Percentiles rank a stretch among this genome's conserved stretches.
phyloP scores from a whole-genome alignment of 2,329 filamentous ascomycete genomes.

The Trichoderma gracile region DNA sequence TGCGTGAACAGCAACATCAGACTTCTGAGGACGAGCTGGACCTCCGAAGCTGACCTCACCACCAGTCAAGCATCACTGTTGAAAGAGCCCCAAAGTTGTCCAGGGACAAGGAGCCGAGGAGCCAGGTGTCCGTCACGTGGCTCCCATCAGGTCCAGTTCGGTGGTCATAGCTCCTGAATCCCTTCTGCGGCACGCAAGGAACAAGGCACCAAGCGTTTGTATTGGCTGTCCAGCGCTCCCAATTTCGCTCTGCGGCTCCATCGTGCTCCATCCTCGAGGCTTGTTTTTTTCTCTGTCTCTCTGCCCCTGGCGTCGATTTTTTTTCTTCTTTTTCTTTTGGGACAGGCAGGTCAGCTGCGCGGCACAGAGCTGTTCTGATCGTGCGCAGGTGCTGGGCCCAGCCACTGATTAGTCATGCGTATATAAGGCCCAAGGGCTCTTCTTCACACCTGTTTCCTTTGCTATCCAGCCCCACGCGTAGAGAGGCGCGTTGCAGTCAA shows the following conservation, averaged over 20 bases:
- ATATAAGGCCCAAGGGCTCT: slow-evolving; percentile 18
- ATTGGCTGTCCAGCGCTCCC: background rate
- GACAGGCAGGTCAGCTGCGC: slow-evolving; percentile 2
- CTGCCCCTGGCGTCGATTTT: slow-evolving; percentile 4
- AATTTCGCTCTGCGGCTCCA: slow-evolving; percentile 6
- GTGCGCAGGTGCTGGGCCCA: background rate
- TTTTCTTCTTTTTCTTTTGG: background rate
- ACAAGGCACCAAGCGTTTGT: background rate
- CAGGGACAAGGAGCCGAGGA: slow-evolving; percentile 13
- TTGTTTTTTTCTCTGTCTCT: slow-evolving; percentile 6
- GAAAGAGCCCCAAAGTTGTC: background rate
- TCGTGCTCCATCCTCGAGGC: slow-evolving; percentile 2
- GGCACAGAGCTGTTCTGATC: slow-evolving; percentile 14
- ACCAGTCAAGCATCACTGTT: background rate
- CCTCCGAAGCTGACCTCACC: background rate
- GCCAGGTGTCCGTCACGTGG: slow-evolving; percentile 22
- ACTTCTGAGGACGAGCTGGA: background rate
- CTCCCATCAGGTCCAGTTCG: background rate
- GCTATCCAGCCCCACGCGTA: slow-evolving; percentile 10
- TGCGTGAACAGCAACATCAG: background rate
- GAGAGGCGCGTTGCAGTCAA: slow-evolving; percentile 5
- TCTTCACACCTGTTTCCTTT: slow-evolving; percentile 10
- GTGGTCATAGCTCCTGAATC: slow-evolving; percentile 24
- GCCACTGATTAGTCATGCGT: slow-evolving; percentile 24
- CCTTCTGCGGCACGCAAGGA: slow-evolving; percentile 10